Evolutionary conservation across 225 moss, liverwort and hornwort genomes (phyloP), one percentile per base, ranked within the genome.

Genomic region (Lunularia cruciata): DNA sequence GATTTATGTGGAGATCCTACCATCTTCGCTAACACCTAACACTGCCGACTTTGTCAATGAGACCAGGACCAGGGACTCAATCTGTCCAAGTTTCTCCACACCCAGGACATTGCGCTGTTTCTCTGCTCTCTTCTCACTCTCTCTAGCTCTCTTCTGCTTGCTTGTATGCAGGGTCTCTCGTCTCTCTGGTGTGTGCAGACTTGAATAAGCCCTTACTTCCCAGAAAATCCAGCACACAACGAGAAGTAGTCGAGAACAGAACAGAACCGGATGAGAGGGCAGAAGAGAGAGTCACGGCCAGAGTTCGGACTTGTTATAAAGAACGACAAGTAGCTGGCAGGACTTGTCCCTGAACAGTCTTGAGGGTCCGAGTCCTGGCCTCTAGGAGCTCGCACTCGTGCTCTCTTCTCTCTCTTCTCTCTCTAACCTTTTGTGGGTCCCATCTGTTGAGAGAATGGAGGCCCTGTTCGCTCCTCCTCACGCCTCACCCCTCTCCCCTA

Each of bases 311-410:
- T 65, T 40, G n/a, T 63, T 31, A 47, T 48, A 33, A 48, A 47
- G 47, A 31, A 65, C 45, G 65, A 65, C 65, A 65, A 65, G 48
- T 20, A 65, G 36, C 47, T 47, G 65, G 65, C 46, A 65, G 47
- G 45, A 31, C 47, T 47, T 47, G 27, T 32, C 47, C 47, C 14
- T 37, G 37, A 23, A 22, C 23, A 59, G 36, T 14, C 60, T 25
- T 6, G 3, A n/a, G n/a, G 23, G 22, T 39, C 61, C 25, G 37
- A 60, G 36, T 60, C 37, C 60, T 39, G 35, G 36, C 9, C 37
- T 60, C 60, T 39, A 19, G 26, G 61, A 39, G 14, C 61, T 15
- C 33, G 31, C 47, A 30, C 61, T 61, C 48, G 30, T 47, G 15
- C 30, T 64, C 65, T 32, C 26, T 6, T 19, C 33, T 47, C 15